Conservation (phyloP, 495 filamentous ascomycete species). For the Neurospora sp. region DNA sequence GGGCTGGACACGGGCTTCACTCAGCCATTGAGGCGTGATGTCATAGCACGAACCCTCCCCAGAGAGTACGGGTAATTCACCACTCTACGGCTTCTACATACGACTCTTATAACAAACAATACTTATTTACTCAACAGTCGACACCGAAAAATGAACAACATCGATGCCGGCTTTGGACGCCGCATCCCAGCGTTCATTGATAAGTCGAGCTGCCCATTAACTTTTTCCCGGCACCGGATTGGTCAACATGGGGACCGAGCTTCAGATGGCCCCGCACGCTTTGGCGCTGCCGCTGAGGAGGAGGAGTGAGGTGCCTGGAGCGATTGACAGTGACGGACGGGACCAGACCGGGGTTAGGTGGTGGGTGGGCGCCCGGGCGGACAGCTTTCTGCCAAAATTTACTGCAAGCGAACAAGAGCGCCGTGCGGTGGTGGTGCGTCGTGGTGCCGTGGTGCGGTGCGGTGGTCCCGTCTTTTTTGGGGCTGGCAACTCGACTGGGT, state of each 20-base stretch:
- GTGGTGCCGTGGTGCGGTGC: neutral
- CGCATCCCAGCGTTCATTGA: neutral
- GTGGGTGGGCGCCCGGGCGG: neutral
- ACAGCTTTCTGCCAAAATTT: constrained; percentile 1
- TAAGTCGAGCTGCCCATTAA: neutral
- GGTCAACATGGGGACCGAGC: neutral
- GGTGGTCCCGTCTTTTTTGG: neutral
- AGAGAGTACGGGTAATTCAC: neutral
- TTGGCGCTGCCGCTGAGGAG: neutral
- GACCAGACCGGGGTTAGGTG: neutral
- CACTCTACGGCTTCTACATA: neutral
- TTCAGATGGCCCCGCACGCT: neutral
- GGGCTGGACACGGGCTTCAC: neutral
- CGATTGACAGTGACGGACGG: neutral
- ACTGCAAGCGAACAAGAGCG: neutral
- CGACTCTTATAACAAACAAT: neutral
- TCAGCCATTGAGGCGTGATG: neutral
- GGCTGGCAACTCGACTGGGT: neutral
- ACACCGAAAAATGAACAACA: neutral
- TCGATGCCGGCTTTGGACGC: neutral
- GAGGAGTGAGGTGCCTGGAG: neutral
- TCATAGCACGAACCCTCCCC: neutral
- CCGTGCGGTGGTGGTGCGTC: neutral
- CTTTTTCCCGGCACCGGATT: neutral
- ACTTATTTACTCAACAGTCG: neutral